phyloP scores from a whole-genome alignment of 2,329 filamentous ascomycete species.

The Incumbomyces lentus region DNA sequence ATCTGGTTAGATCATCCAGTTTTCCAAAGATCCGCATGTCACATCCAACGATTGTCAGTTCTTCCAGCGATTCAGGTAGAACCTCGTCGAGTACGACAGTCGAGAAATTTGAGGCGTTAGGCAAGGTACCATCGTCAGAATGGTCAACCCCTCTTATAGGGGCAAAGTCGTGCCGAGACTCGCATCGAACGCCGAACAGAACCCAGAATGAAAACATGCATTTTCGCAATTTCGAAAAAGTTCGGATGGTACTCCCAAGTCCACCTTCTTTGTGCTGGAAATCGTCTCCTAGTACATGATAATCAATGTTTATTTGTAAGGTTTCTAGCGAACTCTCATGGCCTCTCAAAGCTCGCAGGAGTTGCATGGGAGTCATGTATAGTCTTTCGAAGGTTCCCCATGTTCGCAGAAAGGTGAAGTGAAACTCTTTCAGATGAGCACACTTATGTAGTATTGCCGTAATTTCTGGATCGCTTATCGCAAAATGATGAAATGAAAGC shows the following conservation, averaged over 20 bases:
- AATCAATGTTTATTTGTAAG: neutral
- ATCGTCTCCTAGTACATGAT: neutral
- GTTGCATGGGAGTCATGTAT: neutral
- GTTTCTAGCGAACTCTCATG: neutral
- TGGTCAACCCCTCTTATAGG: no score
- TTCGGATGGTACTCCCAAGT: neutral
- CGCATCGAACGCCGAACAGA: no score
- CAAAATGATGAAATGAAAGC: constrained; percentile 1
- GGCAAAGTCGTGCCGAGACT: no score
- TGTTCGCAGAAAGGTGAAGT: neutral
- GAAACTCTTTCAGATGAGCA: constrained; percentile 1
- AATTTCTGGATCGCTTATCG: neutral
- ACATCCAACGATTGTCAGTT: neutral
- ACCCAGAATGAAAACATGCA: no score
- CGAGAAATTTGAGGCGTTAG: no score
- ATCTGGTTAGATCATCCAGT: neutral
- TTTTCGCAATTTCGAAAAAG: neutral
- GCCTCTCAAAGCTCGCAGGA: neutral
- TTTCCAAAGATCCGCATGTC: neutral
- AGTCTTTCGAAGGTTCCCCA: no score
- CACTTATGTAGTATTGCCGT: neutral
- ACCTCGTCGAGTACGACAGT: neutral
- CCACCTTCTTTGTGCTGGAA: no score
- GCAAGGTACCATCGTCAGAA: no score
- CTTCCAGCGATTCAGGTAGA: neutral